A percentile compares a stretch with the other conserved stretches of the same genome.
phyloP scores from a whole-genome alignment of 805 yeast genomes.

The Kazachstania psychrophila region DNA sequence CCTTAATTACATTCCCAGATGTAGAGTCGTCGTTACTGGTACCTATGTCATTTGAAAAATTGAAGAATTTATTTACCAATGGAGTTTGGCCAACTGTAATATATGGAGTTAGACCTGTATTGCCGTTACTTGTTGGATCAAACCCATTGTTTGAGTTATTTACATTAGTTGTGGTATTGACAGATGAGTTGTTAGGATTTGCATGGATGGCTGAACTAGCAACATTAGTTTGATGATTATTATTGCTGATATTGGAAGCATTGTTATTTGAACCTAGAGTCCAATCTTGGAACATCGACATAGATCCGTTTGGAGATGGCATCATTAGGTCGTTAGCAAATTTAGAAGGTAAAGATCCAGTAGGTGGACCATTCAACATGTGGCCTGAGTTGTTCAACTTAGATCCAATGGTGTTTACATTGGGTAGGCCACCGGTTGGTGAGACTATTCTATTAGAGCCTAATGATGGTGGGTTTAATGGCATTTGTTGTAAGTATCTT shows the following conservation, averaged over 20 bases:
- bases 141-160: conserved; percentile 4
- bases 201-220: background rate
- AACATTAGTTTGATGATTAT: background rate
- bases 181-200: background rate
- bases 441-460: conserved; percentile 4
- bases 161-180: background rate
- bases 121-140: conserved; percentile 10
- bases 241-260: background rate
- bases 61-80: conserved; percentile 20
- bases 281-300: conserved; percentile 31
- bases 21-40: conserved; percentile 6
- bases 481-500: conserved; percentile 3
- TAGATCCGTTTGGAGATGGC: conserved; percentile 25
- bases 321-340: conserved; percentile 29
- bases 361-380: conserved; percentile 15
- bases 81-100: conserved; percentile 25
- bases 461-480: conserved; percentile 2
- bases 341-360: conserved; percentile 26
- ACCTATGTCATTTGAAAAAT: conserved; percentile 17
- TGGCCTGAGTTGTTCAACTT: too few relatives aligned
- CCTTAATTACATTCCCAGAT: conserved; percentile 4
- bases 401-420: background rate
- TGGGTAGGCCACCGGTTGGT: conserved; percentile 5
- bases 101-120: conserved; percentile 27
- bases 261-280: conserved; percentile 12